Evolutionary conservation across 2,329 filamentous ascomycete genomes (phyloP), one percentile per base, ranked within the genome.

Genomic region (Stylonectria norvegica): DNA sequence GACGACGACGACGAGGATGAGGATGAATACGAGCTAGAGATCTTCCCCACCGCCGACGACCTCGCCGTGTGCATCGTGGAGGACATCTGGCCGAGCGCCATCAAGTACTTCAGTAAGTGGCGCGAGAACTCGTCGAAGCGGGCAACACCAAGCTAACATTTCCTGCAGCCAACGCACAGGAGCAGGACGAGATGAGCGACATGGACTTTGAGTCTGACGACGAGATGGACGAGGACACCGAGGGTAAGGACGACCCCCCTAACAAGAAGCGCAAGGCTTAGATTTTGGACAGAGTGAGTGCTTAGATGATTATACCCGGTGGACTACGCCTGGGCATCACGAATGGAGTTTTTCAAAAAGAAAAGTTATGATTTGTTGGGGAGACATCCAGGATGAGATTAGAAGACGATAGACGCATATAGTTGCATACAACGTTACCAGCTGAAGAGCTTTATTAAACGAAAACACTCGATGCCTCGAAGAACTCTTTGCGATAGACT

Each of bases 11-110:
- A 82, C 0, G 71, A 76, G 2, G 73, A 77, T 1, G 69, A 79
- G 20, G 78, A 83, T 48, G 77, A 84, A 52, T 76, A 83, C 46
- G 80, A 83, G 38, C 75, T 84, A 34, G 91, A 96, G 66, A 84
- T 95, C 54, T 95, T 93, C 73, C 85, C 86, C n/a, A 81, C 81
- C 30, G 91, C 87, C 16, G 89, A 94, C 53, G 85, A 90, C 47
- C 66, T 97, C 34, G 90, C 89, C 27, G 76, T 89, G 48, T 75
- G 81, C 45, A 73, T 97, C 53, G 81, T 85, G 7, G 90, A 97
- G 61, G 91, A 97, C 54, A 70, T 97, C 37, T 96, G 85, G 83
- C 86, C 88, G 34, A 81, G 82, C 48, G 91, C 90, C 42, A 83
- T 95, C 64, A 88, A 86, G 65, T 94, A 93, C 70, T 97, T 93